Evolutionary conservation across 2,329 filamentous ascomycete species (phyloP).

Genomic region (Lasiodiplodia citricola): DNA sequence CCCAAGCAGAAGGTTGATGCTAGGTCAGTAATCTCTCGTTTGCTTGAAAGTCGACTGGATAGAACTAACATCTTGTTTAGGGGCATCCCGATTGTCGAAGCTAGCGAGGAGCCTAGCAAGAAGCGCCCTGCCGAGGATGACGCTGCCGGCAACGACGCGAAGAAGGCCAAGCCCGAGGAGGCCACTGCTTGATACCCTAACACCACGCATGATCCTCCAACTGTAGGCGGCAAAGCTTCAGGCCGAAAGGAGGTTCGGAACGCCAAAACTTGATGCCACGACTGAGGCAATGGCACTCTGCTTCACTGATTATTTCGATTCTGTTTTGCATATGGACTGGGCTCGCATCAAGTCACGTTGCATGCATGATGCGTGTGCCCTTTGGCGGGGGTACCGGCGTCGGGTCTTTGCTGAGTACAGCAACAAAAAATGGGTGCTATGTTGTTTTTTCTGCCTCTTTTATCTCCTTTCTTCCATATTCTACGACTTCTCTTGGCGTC

Average conservation of each 20-base stretch:
- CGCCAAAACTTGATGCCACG: too few species aligned
- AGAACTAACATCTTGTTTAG: conserved; percentile 34
- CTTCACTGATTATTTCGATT: conserved; percentile 1
- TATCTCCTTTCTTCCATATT: background rate
- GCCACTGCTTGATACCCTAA: conserved; percentile 19
- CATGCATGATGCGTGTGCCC: conserved; percentile 21
- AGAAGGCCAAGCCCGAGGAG: conserved; percentile 51
- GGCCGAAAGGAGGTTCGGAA: background rate
- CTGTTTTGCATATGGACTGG: conserved; percentile 15
- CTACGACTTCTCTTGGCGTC: conserved; percentile 12
- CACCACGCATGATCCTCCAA: background rate
- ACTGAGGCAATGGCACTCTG: background rate
- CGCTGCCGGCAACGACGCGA: conserved; percentile 44
- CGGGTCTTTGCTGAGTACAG: conserved; percentile 13
- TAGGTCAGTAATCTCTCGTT: conserved; percentile 18
- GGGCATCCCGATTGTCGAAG: conserved; percentile 36
- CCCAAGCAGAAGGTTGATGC: conserved; percentile 23
- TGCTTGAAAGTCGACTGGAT: conserved; percentile 30
- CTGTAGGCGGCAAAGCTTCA: background rate
- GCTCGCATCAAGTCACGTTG: conserved; percentile 19
- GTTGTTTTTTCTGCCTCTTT: background rate
- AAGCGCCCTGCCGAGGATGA: conserved; percentile 55
- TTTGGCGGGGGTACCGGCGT: conserved; percentile 15
- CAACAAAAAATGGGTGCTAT: conserved; percentile 19
- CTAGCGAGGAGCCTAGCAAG: conserved; percentile 34